Percentiles rank a stretch among this genome's conserved stretches.
Conservation (phyloP, 306 rosid species). For the Cucurbita ficifolia region DNA sequence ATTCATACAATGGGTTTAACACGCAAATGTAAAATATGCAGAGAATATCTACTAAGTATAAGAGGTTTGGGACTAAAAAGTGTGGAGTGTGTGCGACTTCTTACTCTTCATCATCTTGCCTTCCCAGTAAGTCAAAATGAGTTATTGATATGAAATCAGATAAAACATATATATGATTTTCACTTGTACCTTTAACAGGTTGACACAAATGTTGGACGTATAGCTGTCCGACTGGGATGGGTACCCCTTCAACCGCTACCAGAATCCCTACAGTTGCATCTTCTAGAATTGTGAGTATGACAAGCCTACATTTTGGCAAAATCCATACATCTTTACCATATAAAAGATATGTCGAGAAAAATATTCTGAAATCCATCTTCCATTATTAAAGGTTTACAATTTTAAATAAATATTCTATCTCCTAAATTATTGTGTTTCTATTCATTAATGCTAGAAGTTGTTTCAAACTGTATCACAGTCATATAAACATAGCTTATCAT, state of each 20-base stretch:
- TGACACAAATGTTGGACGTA: conserved; percentile 99
- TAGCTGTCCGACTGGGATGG: conserved; percentile 98
- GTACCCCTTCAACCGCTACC: conserved; percentile 99
- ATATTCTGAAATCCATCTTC: neutral
- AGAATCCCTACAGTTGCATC: conserved; percentile 98
- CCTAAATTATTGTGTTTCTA: neutral
- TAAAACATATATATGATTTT: conserved; percentile 6
- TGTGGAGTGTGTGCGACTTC: conserved; percentile 95
- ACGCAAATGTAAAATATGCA: conserved; percentile 13
- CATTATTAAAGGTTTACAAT: neutral
- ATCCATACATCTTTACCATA: neutral
- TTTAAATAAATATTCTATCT: neutral
- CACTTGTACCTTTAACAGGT: conserved; percentile 39
- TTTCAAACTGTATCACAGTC: neutral
- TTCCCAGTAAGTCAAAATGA: conserved; percentile 70
- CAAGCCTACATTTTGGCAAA: conserved; percentile 7
- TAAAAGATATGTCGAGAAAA: neutral
- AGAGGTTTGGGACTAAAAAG: conserved; percentile 94
- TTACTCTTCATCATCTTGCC: conserved; percentile 98
- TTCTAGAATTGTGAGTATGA: conserved; percentile 76
- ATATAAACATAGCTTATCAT: neutral
- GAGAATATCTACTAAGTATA: conserved; percentile 89
- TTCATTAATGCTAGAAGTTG: neutral
- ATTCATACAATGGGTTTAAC: neutral
- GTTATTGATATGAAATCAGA: conserved; percentile 5